Conservation (phyloP, 768 basidiomycete species). For the Amanita rimosa region DNA sequence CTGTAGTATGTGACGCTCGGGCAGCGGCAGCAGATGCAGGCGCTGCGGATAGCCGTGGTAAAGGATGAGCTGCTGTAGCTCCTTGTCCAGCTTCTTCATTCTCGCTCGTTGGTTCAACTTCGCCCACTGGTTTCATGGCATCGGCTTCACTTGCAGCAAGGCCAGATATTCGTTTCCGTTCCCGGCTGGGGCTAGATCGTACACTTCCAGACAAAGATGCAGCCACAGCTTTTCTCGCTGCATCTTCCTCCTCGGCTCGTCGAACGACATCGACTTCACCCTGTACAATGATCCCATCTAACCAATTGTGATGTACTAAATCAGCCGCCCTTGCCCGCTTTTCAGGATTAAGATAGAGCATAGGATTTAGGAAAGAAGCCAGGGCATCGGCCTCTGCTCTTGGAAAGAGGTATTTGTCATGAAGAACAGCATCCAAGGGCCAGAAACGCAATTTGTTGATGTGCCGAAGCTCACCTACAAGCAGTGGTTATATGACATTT, state of each 20-base stretch:
- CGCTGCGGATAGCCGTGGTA: conserved; percentile 21
- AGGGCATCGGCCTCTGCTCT: conserved; percentile 72
- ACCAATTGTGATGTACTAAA: conserved; percentile 78
- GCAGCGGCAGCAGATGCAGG: conserved; percentile 14
- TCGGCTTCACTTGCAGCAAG: conserved; percentile 30
- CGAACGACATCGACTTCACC: conserved; percentile 82
- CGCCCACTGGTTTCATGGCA: conserved; percentile 73
- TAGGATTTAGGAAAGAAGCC: conserved; percentile 73
- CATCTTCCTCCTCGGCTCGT: conserved; percentile 47
- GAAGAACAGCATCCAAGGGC: conserved; percentile 71
- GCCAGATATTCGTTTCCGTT: conserved; percentile 23
- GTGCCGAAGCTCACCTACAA: conserved; percentile 70
- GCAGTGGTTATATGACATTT: background rate
- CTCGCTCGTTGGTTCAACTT: conserved; percentile 16
- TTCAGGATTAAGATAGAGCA: conserved; percentile 85
- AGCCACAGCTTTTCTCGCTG: conserved; percentile 29
- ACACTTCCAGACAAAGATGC: conserved; percentile 29
- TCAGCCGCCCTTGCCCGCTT: conserved; percentile 84
- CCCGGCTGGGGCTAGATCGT: background rate
- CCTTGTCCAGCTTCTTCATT: background rate
- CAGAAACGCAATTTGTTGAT: conserved; percentile 92
- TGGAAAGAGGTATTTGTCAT: conserved; percentile 95
- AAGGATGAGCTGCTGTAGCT: conserved; percentile 11
- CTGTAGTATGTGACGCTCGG: background rate
- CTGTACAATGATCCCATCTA: conserved; percentile 76